These are phyloP conservation scores for Rhizopus arrhizus DNA, from an alignment of 371 early-diverging fungal genomes.

Conservation along the genomic window DNA sequence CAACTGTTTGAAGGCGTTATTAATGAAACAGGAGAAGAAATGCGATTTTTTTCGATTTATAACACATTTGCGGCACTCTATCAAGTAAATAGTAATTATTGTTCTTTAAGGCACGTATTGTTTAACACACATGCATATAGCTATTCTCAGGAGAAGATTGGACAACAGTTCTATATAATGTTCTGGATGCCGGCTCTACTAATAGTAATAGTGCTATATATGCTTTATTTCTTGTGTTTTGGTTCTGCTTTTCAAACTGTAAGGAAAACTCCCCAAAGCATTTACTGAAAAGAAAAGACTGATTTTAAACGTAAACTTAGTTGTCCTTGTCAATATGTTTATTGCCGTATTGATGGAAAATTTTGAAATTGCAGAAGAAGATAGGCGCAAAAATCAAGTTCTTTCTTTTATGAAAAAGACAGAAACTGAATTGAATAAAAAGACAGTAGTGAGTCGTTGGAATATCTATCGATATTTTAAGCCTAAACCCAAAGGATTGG, in stretches of 20 bases:
- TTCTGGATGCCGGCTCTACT: constrained; percentile 49
- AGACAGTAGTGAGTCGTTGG: constrained; percentile 53
- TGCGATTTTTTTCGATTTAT: constrained; percentile 66
- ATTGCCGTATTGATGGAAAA: constrained; percentile 72
- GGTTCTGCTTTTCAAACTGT: constrained; percentile 72
- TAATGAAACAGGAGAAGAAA: constrained; percentile 47
- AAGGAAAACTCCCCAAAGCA: constrained; percentile 21
- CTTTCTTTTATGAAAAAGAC: constrained; percentile 48
- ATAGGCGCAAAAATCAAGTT: constrained; percentile 61
- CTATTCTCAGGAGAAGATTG: constrained; percentile 73
- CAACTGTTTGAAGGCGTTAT: constrained; percentile 56
- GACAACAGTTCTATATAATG: constrained; percentile 62
- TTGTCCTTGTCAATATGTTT: constrained; percentile 65
- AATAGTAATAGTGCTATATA: constrained; percentile 47
- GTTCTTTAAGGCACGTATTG: background rate
- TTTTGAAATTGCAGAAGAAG: constrained; percentile 64
- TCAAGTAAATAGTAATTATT: constrained; percentile 44
- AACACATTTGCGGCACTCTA: constrained; percentile 64
- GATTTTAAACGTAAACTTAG: constrained; percentile 15
- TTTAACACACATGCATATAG: constrained; percentile 22
- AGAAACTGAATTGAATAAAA: constrained; percentile 40
- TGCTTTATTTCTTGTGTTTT: constrained; percentile 61
- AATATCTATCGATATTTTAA: constrained; percentile 58
- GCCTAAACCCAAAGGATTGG: constrained; percentile 51
- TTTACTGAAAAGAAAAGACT: background rate